phyloP scores from a whole-genome alignment of 805 yeast genomes.

The Saccharomycopsis olivae region DNA sequence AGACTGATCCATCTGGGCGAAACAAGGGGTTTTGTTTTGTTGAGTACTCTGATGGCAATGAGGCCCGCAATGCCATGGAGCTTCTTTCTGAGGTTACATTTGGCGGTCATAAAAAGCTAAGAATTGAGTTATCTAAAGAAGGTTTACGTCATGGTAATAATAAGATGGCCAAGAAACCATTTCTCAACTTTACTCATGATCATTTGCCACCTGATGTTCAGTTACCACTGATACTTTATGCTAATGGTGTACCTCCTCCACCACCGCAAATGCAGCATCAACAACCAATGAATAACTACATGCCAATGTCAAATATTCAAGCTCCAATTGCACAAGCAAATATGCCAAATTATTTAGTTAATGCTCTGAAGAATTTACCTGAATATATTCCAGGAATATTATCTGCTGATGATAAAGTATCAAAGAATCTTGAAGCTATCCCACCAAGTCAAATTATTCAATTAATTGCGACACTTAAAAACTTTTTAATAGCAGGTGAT shows the following conservation, averaged over 20 bases:
- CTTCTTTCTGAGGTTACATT: conserved; percentile 35
- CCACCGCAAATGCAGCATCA: neutral
- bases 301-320: no score
- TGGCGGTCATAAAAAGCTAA: conserved; percentile 36
- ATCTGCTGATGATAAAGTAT: conserved; percentile 39
- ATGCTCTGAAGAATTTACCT: conserved; percentile 50
- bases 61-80: conserved; percentile 40
- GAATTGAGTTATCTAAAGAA: conserved; percentile 55
- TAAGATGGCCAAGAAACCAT: conserved; percentile 30
- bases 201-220: conserved; percentile 46
- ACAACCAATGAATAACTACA: neutral
- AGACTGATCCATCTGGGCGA: conserved; percentile 37
- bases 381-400: conserved; percentile 29
- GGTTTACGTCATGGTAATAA: conserved; percentile 33
- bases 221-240: conserved; percentile 28
- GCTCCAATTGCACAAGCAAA: neutral
- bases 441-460: conserved; percentile 67
- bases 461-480: conserved; percentile 54
- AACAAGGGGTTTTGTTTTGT: conserved; percentile 62
- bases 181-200: conserved; percentile 34
- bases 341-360: conserved; percentile 39
- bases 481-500: conserved; percentile 40
- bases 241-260: no score
- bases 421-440: conserved; percentile 48
- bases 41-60: conserved; percentile 41